Conservation (phyloP, 345 rosid genomes). For the Clausena lansium region DNA sequence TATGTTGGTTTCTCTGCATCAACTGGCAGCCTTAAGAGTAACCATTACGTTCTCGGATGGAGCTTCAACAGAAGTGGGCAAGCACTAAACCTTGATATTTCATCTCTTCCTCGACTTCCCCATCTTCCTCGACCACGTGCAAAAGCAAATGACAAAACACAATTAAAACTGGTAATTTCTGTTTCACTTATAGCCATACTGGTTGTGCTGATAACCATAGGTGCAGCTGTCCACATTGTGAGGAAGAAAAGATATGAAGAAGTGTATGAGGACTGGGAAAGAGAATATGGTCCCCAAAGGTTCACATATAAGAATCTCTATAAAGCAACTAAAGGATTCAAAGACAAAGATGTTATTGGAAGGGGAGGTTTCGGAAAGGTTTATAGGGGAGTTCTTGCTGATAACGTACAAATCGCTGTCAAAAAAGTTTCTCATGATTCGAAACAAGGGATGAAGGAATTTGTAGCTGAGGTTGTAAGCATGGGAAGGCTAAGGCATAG, state of each 20-base stretch:
- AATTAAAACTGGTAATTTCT: neutral
- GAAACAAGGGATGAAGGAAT: constrained; percentile 50
- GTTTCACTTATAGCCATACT: constrained; percentile 16
- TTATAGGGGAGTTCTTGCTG: constrained; percentile 44
- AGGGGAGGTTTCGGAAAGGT: constrained; percentile 59
- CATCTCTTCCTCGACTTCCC: constrained; percentile 56
- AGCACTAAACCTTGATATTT: constrained; percentile 38
- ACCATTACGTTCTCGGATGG: constrained; percentile 62
- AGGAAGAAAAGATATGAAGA: constrained; percentile 51
- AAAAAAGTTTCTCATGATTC: constrained; percentile 51
- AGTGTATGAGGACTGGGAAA: constrained; percentile 68
- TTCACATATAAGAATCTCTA: constrained; percentile 55
- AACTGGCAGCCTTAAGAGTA: constrained; percentile 33
- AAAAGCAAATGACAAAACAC: neutral
- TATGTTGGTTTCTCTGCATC: constrained; percentile 37
- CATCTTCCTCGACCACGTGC: neutral
- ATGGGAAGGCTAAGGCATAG: constrained; percentile 37
- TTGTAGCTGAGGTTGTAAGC: constrained; percentile 20
- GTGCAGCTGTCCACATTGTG: constrained; percentile 24
- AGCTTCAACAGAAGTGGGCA: constrained; percentile 52
- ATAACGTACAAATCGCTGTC: constrained; percentile 50
- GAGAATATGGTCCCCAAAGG: constrained; percentile 55
- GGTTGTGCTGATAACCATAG: constrained; percentile 10
- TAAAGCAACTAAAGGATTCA: constrained; percentile 65
- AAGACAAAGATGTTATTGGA: constrained; percentile 48